Evolutionary conservation across 2,329 filamentous ascomycete genomes (phyloP).

Genomic region (Epicoccum sorghinum): DNA sequence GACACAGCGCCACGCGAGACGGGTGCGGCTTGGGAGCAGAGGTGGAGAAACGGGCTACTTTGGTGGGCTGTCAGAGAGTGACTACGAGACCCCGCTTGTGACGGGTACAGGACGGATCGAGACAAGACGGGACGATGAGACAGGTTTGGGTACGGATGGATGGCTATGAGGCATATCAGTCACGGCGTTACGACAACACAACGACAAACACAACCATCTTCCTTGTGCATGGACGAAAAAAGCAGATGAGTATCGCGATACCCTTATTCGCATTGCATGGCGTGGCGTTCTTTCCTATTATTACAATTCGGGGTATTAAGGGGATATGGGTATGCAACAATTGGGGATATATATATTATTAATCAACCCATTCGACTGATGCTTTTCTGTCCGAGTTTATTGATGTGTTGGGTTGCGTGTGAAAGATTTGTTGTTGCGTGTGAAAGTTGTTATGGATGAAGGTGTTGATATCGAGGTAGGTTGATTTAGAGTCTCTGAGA

Average conservation of each 20-base stretch:
- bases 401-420: no score
- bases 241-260: slow-evolving; percentile 14
- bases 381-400: no score
- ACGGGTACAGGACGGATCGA: no score
- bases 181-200: slow-evolving; percentile 3
- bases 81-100: no score
- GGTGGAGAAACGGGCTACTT: no score
- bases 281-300: slow-evolving; percentile 11
- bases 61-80: no score
- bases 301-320: background rate
- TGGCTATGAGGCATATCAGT: background rate
- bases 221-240: slow-evolving; percentile 8
- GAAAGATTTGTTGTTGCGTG: no score
- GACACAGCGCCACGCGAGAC: background rate
- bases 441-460: no score
- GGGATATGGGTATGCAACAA: background rate
- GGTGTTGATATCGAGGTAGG: no score
- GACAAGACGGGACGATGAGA: background rate
- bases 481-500: no score
- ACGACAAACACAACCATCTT: background rate
- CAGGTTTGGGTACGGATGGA: background rate
- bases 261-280: slow-evolving; percentile 20
- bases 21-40: no score
- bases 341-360: background rate
- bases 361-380: background rate